Percentiles rank a stretch among this genome's conserved stretches.
Evolutionary conservation across 352 stramenopile genomes (phyloP).

Genomic region (Pythium insidiosum): DNA sequence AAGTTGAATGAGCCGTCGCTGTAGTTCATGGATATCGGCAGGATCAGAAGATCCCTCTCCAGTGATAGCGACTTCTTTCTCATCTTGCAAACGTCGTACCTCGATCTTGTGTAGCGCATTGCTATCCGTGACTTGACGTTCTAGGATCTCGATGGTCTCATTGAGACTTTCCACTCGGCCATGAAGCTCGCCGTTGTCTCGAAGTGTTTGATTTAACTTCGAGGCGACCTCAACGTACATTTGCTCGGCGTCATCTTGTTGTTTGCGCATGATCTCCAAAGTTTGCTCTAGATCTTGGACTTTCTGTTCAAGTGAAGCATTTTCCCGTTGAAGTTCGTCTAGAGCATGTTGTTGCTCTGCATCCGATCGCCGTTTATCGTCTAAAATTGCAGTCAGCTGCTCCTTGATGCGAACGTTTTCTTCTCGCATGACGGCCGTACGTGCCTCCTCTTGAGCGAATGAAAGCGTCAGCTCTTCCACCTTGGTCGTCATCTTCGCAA

Average conservation of each 20-base stretch:
- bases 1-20: too few species aligned
- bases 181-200: conserved; percentile 25
- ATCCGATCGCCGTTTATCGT: conserved; percentile 52
- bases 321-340: conserved; percentile 10
- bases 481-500: conserved; percentile 25
- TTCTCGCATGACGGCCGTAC: conserved; percentile 38
- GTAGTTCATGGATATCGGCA: too few species aligned
- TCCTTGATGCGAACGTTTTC: conserved; percentile 44
- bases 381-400: conserved; percentile 28
- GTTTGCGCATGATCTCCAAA: conserved; percentile 26
- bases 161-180: background rate
- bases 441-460: conserved; percentile 35
- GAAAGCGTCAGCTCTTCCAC: conserved; percentile 17
- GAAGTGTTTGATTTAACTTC: conserved; percentile 44
- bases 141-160: background rate
- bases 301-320: too few species aligned
- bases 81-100: too few species aligned
- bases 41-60: too few species aligned
- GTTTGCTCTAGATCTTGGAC: conserved; percentile 40
- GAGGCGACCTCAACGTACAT: conserved; percentile 51
- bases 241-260: conserved; percentile 52
- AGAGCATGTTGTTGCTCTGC: conserved; percentile 27
- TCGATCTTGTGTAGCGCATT: too few species aligned
- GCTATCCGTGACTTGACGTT: too few species aligned
- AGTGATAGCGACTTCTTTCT: too few species aligned